Evolutionary conservation across 23 red algal species (phyloP).

Genomic region (Chondrus crispus): DNA sequence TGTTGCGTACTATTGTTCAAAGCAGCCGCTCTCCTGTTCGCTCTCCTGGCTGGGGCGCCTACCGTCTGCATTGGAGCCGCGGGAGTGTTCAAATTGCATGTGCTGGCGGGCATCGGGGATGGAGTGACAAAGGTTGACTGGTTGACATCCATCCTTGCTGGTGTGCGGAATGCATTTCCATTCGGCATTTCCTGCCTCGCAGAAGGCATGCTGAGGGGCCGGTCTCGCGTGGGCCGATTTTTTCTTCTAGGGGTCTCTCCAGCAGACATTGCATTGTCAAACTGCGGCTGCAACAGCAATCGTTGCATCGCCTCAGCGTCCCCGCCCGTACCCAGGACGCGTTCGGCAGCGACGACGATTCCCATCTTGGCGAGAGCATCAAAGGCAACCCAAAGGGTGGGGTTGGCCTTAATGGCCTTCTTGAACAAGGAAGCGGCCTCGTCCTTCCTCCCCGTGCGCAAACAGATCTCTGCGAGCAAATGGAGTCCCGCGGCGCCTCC

Average conservation of each 20-base stretch:
- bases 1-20: too few relatives aligned
- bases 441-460: constrained; percentile 63
- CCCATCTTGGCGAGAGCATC: constrained; percentile 69
- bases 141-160: neutral
- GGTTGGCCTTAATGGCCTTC: constrained; percentile 54
- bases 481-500: constrained; percentile 55
- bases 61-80: neutral
- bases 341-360: constrained; percentile 33
- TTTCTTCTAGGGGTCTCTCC: too few relatives aligned
- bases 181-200: neutral
- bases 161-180: neutral
- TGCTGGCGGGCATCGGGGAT: neutral
- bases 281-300: constrained; percentile 34
- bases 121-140: neutral
- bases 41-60: too few relatives aligned
- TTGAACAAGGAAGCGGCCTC: constrained; percentile 60
- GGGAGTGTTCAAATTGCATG: too few relatives aligned
- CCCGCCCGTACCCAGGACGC: neutral
- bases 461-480: constrained; percentile 62
- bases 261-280: too few relatives aligned
- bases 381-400: constrained; percentile 67
- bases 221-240: too few relatives aligned
- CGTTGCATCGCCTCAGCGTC: constrained; percentile 27
- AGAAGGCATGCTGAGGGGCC: neutral
- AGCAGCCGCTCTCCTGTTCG: too few relatives aligned